Conservation (phyloP, 2,329 filamentous ascomycete species). For the Verticillium albo-atrum region DNA sequence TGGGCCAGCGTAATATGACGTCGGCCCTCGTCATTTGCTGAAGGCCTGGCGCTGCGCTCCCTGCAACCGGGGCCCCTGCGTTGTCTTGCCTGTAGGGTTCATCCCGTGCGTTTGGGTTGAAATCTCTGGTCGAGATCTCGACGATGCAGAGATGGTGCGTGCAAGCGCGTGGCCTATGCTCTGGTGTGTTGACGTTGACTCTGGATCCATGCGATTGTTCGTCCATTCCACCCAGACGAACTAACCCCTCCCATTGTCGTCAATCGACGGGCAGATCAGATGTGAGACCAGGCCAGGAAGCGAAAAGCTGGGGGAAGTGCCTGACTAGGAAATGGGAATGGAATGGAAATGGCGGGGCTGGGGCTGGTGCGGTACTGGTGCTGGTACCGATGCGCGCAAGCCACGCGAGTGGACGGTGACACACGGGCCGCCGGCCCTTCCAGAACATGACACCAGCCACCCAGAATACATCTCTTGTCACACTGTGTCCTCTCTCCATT, state of each 20-base stretch:
- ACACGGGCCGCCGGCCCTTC: neutral
- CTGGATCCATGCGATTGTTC: neutral
- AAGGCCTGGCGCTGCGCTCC: neutral
- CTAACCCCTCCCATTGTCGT: neutral
- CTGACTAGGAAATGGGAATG: neutral
- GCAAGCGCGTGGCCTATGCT: neutral
- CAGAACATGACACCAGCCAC: neutral
- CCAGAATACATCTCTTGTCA: neutral
- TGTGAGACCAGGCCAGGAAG: neutral
- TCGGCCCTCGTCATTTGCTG: conserved; percentile 3
- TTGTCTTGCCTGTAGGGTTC: neutral
- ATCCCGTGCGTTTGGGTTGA: neutral
- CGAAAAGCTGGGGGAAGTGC: neutral
- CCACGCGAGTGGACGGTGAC: neutral
- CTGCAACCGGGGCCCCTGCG: neutral
- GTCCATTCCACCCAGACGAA: neutral
- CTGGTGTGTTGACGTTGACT: neutral
- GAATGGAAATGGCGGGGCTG: neutral
- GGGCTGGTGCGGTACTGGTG: too few relatives aligned
- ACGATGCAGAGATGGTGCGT: too few relatives aligned
- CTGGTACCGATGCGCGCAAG: neutral
- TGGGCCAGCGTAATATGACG: conserved; percentile 4
- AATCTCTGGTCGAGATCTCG: neutral
- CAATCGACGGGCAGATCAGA: neutral
- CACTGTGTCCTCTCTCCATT: neutral